A percentile compares a stretch with the other conserved stretches of the same genome.
These are phyloP conservation scores for Umbilicus rupestris DNA, from an alignment of 164 flowering plant species.

Conservation along the genomic window DNA sequence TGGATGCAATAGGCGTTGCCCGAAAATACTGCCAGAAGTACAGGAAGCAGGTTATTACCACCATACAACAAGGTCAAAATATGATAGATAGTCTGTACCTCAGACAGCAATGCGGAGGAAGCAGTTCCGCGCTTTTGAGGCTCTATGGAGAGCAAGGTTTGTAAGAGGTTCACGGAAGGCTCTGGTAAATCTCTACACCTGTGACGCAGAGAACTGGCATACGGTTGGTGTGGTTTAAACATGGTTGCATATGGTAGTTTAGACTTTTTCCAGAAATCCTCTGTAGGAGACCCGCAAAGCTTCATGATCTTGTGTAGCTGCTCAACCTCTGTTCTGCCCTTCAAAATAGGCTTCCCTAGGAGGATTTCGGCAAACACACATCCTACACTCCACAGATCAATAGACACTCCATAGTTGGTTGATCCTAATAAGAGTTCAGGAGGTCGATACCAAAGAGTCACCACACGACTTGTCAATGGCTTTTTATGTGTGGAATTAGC, in stretches of 20 bases:
- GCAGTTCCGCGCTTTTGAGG: slow-evolving; percentile 76
- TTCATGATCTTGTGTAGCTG: slow-evolving; percentile 91
- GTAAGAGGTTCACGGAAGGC: slow-evolving; percentile 44
- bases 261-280: slow-evolving; percentile 68
- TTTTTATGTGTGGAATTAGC: slow-evolving; percentile 41
- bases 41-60: too few relatives aligned
- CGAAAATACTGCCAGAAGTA: slow-evolving; percentile 53
- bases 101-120: slow-evolving; percentile 58
- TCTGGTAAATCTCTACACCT: slow-evolving; percentile 48
- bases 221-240: slow-evolving; percentile 73
- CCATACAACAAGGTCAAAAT: too few relatives aligned
- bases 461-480: slow-evolving; percentile 60
- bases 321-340: slow-evolving; percentile 79
- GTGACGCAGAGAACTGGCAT: slow-evolving; percentile 61
- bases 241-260: slow-evolving; percentile 76
- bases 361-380: slow-evolving; percentile 64
- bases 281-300: slow-evolving; percentile 90
- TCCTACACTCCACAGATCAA: slow-evolving; percentile 70
- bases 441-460: slow-evolving; percentile 75
- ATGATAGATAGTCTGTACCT: slow-evolving; percentile 41
- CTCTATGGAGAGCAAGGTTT: slow-evolving; percentile 62
- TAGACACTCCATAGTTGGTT: slow-evolving; percentile 40
- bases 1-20: slow-evolving; percentile 75
- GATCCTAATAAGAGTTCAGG: slow-evolving; percentile 29
- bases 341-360: slow-evolving; percentile 49